Base-by-base conservation (phyloP, 805 yeast species). In the Torulaspora quercuum region DNA sequence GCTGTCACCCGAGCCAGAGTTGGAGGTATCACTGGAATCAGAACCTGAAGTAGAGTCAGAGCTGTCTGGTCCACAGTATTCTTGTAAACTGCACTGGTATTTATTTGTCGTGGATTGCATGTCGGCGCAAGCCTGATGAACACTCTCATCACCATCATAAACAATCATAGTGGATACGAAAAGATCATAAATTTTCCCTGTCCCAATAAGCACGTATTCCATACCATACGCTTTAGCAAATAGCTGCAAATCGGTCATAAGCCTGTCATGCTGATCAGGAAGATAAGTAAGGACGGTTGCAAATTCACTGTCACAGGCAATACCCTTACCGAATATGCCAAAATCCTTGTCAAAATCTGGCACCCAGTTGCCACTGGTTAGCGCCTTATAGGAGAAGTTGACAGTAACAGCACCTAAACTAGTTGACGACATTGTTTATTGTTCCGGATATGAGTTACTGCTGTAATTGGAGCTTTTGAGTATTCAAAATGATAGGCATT, bases 61-160 rank as follows among this genome's bases (percentile, higher is more conserved):
- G 8, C 22, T 33, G 14, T 21, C 16, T 5, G 21, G 14, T 9
- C 38, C 38, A 12, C 38, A 34, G 16, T 34, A 34, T n/a, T 34
- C 38, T 11, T 12, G 12, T n/a, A 21, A 18, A 7, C 7, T 7
- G n/a, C 38, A 34, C 4, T 1, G 10, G 11, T 34, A 34, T 6
- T 11, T 13, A 10, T 17, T 6, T 16, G 13, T 16, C 12, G n/a
- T 10, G 10, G 19, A 6, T 12, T 28, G 12, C 33, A 34, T 13
- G 7, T 9, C 12, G 15, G 19, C 21, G 22, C 38, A 34, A 17
- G 38, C 27, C 4, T 11, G 8, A 14, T 20, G 13, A 5, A 29
- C 16, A 18, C 19, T 17, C 5, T 28, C 32, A 5, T n/a, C 38
- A 16, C 21, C 20, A 3, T 34, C 33, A 21, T 34, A 34, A 13